Evolutionary conservation across 2,329 filamentous ascomycete genomes (phyloP).

Genomic region (Aspergillus awamori): DNA sequence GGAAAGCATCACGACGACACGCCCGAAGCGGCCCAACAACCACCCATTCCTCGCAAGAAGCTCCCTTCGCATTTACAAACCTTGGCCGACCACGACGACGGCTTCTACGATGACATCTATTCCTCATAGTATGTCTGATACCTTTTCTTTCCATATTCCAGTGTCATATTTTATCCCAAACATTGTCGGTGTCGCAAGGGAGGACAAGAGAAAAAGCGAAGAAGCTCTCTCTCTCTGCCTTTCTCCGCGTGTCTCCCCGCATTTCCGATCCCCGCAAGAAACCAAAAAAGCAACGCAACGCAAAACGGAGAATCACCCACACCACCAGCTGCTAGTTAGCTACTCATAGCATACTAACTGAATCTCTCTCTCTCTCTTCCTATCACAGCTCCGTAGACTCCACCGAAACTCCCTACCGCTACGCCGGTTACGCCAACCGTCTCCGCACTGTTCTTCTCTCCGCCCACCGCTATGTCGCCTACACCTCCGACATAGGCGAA

Average conservation of each 20-base stretch:
- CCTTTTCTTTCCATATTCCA: too few relatives aligned
- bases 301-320: not conserved
- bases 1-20: conserved; percentile 31
- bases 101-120: conserved; percentile 75
- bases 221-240: too few relatives aligned
- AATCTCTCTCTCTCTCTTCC: too few relatives aligned
- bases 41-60: conserved; percentile 53
- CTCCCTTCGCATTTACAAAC: conserved; percentile 60
- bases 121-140: conserved; percentile 70
- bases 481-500: conserved; percentile 95
- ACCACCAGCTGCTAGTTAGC: too few relatives aligned
- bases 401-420: conserved; percentile 82
- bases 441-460: conserved; percentile 84
- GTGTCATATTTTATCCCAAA: too few relatives aligned
- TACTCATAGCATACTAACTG: too few relatives aligned
- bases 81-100: conserved; percentile 65
- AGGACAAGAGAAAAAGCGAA: too few relatives aligned
- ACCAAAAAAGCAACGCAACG: not conserved
- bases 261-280: conserved; percentile 2
- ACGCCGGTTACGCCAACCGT: conserved; percentile 87
- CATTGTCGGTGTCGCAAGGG: too few relatives aligned
- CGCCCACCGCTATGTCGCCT: conserved; percentile 94
- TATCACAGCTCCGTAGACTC: conserved; percentile 67
- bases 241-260: conserved; percentile 1
- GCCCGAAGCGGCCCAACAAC: conserved; percentile 32